Evolutionary conservation across 1,284 basidiomycete genomes (phyloP).

Genomic region (Athelia sp.): DNA sequence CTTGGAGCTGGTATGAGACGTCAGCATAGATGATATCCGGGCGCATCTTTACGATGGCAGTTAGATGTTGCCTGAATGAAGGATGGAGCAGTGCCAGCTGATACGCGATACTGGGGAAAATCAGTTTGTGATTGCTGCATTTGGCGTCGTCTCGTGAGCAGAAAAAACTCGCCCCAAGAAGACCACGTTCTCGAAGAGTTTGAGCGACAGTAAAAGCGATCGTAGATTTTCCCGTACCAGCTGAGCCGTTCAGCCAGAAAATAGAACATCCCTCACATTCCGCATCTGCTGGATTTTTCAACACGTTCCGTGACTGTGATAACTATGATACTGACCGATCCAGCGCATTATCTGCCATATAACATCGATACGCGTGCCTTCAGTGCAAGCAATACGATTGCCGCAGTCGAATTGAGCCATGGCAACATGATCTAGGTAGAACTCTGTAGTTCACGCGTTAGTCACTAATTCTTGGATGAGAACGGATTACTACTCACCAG

Average conservation of each 20-base stretch:
- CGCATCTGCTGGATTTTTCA: neutral
- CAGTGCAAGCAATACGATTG: no score
- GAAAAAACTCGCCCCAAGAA: neutral
- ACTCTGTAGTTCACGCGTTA: no score
- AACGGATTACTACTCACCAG: no score
- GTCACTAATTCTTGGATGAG: no score
- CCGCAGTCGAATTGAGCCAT: no score
- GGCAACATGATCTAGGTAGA: no score
- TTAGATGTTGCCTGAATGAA: neutral
- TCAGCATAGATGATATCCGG: neutral
- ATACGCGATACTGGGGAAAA: neutral
- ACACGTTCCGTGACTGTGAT: neutral
- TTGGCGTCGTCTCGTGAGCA: neutral
- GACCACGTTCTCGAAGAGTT: neutral
- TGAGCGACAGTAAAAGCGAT: neutral
- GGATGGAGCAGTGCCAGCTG: neutral
- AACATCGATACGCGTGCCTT: neutral
- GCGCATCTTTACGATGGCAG: neutral
- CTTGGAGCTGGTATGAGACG: neutral
- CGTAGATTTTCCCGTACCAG: neutral
- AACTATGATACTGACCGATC: no score
- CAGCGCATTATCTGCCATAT: neutral
- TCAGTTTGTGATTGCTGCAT: neutral
- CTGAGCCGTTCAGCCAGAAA: neutral
- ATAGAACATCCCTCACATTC: no score